phyloP scores from a whole-genome alignment of 805 yeast species.

The Schwanniomyces polymorphus region DNA sequence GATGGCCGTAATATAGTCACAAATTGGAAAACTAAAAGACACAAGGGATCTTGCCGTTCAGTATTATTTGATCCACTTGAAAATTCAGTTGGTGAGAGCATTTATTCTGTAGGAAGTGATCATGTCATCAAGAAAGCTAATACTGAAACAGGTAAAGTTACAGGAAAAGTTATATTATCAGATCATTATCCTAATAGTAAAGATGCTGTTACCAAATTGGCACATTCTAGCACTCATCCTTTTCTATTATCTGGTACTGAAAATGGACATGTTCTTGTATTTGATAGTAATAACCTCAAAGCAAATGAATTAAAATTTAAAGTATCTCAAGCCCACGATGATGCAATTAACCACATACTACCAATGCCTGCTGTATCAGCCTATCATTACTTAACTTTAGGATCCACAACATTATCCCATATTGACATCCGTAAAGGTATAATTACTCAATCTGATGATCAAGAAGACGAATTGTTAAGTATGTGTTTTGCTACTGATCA shows the following conservation, averaged over 20 bases:
- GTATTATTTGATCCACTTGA: constrained; percentile 60
- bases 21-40: constrained; percentile 86
- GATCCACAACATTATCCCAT: constrained; percentile 77
- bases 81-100: constrained; percentile 43
- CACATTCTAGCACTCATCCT: constrained; percentile 46
- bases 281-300: constrained; percentile 58
- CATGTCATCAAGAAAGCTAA: constrained; percentile 73
- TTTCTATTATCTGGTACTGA: constrained; percentile 67
- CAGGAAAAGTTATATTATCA: constrained; percentile 45
- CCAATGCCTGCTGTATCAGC: constrained; percentile 70
- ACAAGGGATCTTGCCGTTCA: constrained; percentile 83
- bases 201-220: constrained; percentile 43
- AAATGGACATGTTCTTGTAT: constrained; percentile 62
- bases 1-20: constrained; percentile 30
- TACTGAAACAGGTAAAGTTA: constrained; percentile 73
- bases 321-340: constrained; percentile 65
- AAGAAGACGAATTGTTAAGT: constrained; percentile 87
- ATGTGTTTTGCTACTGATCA: constrained; percentile 64
- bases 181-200: constrained; percentile 16
- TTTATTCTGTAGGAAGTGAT: constrained; percentile 80
- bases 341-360: constrained; percentile 72
- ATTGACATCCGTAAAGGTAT: constrained; percentile 77
- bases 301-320: constrained; percentile 40
- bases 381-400: constrained; percentile 76
- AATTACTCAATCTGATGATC: constrained; percentile 74